Percentiles rank a stretch among this genome's conserved stretches.
Conservation (phyloP, 371 early-diverging fungal genomes). For the Mortierella sp. region DNA sequence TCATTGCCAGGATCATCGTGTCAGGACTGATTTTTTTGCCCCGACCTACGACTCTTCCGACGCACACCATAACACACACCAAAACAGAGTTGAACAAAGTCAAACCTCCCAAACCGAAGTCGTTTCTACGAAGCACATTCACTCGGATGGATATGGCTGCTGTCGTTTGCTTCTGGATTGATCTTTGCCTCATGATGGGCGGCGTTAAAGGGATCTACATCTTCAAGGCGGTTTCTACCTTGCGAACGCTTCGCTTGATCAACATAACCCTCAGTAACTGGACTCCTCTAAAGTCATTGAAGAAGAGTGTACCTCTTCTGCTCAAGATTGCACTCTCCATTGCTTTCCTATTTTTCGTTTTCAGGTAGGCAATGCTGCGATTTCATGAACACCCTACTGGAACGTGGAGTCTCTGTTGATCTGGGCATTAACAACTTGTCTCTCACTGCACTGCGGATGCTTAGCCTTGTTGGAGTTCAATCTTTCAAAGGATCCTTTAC, state of each 20-base stretch:
- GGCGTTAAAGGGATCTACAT: slow-evolving; percentile 59
- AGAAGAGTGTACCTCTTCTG: slow-evolving; percentile 69
- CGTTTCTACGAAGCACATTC: slow-evolving; percentile 73
- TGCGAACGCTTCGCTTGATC: slow-evolving; percentile 66
- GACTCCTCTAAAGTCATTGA: slow-evolving; percentile 69
- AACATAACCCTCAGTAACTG: slow-evolving; percentile 69
- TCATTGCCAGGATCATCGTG: slow-evolving; percentile 61
- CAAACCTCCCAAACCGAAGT: slow-evolving; percentile 6
- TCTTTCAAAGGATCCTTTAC: slow-evolving; percentile 73
- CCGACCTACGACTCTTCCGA: slow-evolving; percentile 38
- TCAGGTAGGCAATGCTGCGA: slow-evolving; percentile 57
- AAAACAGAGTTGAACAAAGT: slow-evolving; percentile 11
- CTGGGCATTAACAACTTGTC: not conserved
- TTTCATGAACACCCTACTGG: not conserved
- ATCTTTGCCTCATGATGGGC: slow-evolving; percentile 57
- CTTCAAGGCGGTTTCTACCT: slow-evolving; percentile 66
- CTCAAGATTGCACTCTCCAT: slow-evolving; percentile 70
- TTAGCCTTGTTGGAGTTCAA: slow-evolving; percentile 70
- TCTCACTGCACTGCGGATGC: not conserved
- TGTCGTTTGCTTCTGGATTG: slow-evolving; percentile 68
- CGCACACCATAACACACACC: slow-evolving; percentile 22
- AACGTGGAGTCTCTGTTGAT: not conserved
- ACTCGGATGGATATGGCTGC: slow-evolving; percentile 72
- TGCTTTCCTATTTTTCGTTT: slow-evolving; percentile 70
- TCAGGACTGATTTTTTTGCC: slow-evolving; percentile 66